Evolutionary conservation across 495 filamentous ascomycete genomes (phyloP), one percentile per base, ranked within the genome.

Genomic region (Bacidia rubella): DNA sequence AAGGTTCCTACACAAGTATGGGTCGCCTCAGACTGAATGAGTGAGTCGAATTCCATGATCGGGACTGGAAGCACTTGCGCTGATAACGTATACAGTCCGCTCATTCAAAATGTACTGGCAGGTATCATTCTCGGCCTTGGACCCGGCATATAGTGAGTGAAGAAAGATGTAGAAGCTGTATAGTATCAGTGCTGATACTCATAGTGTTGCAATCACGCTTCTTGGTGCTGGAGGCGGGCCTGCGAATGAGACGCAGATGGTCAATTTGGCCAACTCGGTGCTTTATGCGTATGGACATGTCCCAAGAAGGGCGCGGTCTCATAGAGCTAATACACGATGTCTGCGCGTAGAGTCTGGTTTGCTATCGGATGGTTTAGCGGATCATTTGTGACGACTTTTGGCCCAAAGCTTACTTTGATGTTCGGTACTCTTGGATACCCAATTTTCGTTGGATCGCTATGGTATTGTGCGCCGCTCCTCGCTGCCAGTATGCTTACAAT

Each of bases 401-500:
- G 90, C 56, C 73, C 93, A 38, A 78, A 74, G 55, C 52, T 75
- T 17, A 87, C 87, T 1, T 65, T 96, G 26, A 76, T 79, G 3
- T 74, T 95, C 53, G 89, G 90, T 44, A 86, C 88, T n/a, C 70
- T 92, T 35, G 89, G 90, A 11, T 96, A 96, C 66, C 83, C 80
- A 60, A 70, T 95, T 54, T 96, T 94, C 62, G 77, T 84, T 5
- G 79, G 83, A 41, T 80, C 80, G 42, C 83, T 92, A 55, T 73
- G 95, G 27, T 79, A 73, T 57, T 95, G 87, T 49, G 20, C 17
- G 46, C 25, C 19, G 25, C 11, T 9, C 11, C 11, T 22, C 22
- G 11, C 5, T 5, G 5, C 22, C 42, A 45, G 5, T 17, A 23
- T 7, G 17, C 42, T 5, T 23, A 45, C n/a, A 17, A 29, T 11